A percentile compares a stretch with the other conserved stretches of the same genome.
phyloP scores from a whole-genome alignment of 345 rosid genomes.

The Balakata baccata region DNA sequence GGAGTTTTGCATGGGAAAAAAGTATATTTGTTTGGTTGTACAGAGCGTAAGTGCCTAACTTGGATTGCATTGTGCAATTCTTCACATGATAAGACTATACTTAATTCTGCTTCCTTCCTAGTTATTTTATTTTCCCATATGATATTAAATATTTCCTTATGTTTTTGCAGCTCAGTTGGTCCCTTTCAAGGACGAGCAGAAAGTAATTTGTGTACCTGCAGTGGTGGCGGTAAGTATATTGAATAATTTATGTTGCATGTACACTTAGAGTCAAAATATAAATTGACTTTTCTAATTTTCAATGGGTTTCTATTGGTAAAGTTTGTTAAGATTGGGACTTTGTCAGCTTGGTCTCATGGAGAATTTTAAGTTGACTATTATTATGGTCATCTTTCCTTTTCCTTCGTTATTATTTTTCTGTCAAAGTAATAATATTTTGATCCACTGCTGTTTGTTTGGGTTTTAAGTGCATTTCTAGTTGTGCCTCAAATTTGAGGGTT shows the following conservation, averaged over 20 bases:
- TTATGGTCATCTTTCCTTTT: background rate
- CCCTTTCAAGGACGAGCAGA: constrained; percentile 46
- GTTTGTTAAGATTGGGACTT: background rate
- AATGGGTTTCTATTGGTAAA: background rate
- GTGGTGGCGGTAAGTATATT: constrained; percentile 77
- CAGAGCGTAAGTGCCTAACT: constrained; percentile 73
- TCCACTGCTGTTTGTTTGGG: background rate
- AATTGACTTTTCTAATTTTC: background rate
- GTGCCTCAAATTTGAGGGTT: background rate
- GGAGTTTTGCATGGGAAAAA: constrained; percentile 67
- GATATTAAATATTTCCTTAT: background rate
- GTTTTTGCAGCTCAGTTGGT: constrained; percentile 83
- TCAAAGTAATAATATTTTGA: background rate
- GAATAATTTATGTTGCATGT: constrained; percentile 2
- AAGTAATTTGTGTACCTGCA: constrained; percentile 60
- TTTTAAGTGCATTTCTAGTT: background rate
- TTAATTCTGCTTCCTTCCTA: background rate
- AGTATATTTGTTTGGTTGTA: constrained; percentile 79
- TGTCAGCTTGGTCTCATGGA: background rate
- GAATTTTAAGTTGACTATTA: background rate
- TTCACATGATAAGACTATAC: background rate
- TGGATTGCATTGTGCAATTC: background rate
- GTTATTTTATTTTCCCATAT: background rate
- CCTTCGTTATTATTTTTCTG: background rate
- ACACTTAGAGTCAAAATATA: background rate